Conservation (phyloP, 371 early-diverging fungal species). For the Catenaria anguillulae region DNA sequence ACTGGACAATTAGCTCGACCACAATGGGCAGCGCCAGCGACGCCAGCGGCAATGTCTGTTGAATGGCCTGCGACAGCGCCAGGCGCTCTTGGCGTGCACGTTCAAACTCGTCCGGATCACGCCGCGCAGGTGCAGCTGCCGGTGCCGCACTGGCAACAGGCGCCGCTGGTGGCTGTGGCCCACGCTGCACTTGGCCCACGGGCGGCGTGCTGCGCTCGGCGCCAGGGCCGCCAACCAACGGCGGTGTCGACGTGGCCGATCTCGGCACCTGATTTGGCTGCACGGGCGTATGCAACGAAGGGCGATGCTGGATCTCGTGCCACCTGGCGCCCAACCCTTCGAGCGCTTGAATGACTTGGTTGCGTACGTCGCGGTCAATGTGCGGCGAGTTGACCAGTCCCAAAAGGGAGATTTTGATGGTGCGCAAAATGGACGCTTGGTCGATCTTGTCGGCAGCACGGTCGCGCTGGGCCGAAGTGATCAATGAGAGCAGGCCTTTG, state of each 20-base stretch:
- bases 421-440: not conserved
- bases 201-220: no score
- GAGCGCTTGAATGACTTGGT: not conserved
- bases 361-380: not conserved
- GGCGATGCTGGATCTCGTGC: not conserved
- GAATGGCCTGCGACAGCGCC: no score
- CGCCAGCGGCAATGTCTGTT: not conserved
- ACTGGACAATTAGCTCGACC: not conserved
- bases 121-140: no score
- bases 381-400: not conserved
- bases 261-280: no score
- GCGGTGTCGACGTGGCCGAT: no score
- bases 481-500: not conserved
- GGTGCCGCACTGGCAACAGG: no score
- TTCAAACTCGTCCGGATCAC: no score
- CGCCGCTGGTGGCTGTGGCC: no score
- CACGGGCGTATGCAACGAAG: no score
- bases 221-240: no score
- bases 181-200: no score
- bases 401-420: not conserved
- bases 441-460: not conserved
- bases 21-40: not conserved
- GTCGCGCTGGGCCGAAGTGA: not conserved
- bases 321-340: not conserved
- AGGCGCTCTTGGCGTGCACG: no score